These are phyloP conservation scores for Excoecaria cochinchinensis DNA, from an alignment of 345 rosid genomes.

Conservation along the genomic window DNA sequence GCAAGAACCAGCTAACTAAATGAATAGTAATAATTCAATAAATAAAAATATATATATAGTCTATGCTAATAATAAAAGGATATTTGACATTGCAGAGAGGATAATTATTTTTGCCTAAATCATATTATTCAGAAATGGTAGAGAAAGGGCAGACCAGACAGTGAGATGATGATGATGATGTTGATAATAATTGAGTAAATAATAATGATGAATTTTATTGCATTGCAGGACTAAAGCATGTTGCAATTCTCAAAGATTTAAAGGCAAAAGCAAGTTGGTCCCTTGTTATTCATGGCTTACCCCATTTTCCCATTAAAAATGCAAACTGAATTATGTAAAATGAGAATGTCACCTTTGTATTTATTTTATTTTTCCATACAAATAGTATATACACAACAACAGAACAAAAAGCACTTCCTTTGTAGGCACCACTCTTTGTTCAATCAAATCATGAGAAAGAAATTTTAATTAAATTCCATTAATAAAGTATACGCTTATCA, in stretches of 20 bases:
- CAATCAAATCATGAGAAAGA: not conserved
- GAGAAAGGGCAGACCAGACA: not conserved
- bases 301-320: conserved; percentile 6
- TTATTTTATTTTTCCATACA: not conserved
- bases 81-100: too few species aligned
- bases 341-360: not conserved
- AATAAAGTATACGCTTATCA: not conserved
- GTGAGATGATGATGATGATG: not conserved
- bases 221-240: too few species aligned
- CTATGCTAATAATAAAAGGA: too few species aligned
- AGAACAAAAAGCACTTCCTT: not conserved
- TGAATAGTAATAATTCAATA: not conserved
- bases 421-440: not conserved
- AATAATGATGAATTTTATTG: too few species aligned
- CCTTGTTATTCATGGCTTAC: not conserved
- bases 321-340: not conserved
- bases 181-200: not conserved
- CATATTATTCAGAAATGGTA: not conserved
- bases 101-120: too few species aligned
- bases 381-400: not conserved
- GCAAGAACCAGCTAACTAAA: conserved; percentile 27
- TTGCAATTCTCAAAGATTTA: not conserved
- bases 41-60: too few species aligned
- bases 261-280: not conserved
- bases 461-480: not conserved